Evolutionary conservation across 2,329 filamentous ascomycete genomes (phyloP), one percentile per base, ranked within the genome.

Genomic region (Colletotrichum plurivorum): DNA sequence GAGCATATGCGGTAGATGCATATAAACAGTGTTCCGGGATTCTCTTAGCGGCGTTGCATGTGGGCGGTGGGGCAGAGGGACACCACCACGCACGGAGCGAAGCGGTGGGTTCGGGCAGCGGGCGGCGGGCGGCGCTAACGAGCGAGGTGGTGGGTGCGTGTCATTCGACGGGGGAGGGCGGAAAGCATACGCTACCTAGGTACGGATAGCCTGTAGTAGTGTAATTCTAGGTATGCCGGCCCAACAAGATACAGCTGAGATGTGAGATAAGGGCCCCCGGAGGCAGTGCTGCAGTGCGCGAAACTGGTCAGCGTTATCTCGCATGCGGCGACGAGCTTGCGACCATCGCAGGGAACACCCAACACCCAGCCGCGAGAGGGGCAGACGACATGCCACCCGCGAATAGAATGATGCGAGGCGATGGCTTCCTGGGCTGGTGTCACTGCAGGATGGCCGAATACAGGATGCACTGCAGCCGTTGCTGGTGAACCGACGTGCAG

Each of bases 1-100:
- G 36, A 60, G 52, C 46, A 66, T 70, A 70, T 41, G 67, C 41
- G 53, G 57, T 55, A 62, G 15, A 68, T 70, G 67, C 67, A 70
- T 49, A 18, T 63, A 68, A 63, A n/a, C 63, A 39, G 27, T 61
- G 2, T 66, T 41, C 18, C 10, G 43, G 61, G 48, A 49, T 51
- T 55, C 8, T 51, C 57, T 52, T 56, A 57, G 64, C 45, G 39
- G 61, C 54, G 62, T 51, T 46, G 55, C 62, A 61, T 55, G 62
- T 66, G 55, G 54, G 62, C 13, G 65, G 31, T 48, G 39, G 57
- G n/a, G 53, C 49, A 53, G 10, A 16, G 27, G 52, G 16, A 59
- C 20, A 25, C 22, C 22, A 25, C 22, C 22, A 25, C 22, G 22
- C 22, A 20, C 49, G 46, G 62, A 64, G 63, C 54, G 62, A 36